Evolutionary conservation across 192 early-diverging fungal species (phyloP).

Genomic region (Phlyctochytrium bullatum): DNA sequence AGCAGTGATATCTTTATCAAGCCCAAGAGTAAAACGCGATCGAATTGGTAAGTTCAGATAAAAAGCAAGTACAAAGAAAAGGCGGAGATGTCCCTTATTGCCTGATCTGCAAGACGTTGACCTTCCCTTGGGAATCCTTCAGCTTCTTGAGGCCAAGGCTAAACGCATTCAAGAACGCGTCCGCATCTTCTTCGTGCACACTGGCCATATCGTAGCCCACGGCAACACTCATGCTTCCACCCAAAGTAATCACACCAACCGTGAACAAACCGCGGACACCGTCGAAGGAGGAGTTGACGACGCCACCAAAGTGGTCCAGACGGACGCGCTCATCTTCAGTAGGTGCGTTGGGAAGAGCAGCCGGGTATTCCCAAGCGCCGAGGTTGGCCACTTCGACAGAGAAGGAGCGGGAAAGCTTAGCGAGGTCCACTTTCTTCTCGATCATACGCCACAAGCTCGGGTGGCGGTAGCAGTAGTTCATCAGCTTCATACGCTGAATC

Average conservation of each 20-base stretch:
- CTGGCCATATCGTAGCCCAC: conserved; percentile 30
- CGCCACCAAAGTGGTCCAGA: conserved; percentile 37
- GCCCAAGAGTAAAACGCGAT: no score
- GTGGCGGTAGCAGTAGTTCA: conserved; percentile 44
- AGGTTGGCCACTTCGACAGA: conserved; percentile 49
- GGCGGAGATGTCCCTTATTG: no score
- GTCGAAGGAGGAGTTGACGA: conserved; percentile 42
- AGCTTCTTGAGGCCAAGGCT: conserved; percentile 19
- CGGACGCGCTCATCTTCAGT: conserved; percentile 12
- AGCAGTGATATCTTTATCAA: no score
- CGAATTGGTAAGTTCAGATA: no score
- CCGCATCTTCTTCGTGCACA: conserved; percentile 37
- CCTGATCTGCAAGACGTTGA: conserved; percentile 7
- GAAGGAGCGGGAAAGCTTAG: conserved; percentile 30
- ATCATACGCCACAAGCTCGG: conserved; percentile 38
- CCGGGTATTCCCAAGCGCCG: conserved; percentile 48
- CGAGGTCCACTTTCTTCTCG: conserved; percentile 34
- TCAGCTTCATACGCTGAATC: conserved; percentile 39
- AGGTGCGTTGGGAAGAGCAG: conserved; percentile 26
- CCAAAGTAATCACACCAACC: conserved; percentile 44
- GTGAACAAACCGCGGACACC: conserved; percentile 49
- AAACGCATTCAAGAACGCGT: conserved; percentile 35
- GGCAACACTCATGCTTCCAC: conserved; percentile 37
- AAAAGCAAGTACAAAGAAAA: no score
- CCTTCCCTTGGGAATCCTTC: conserved; percentile 6